Conservation (phyloP, 2,329 filamentous ascomycete genomes). For the Delphinella strobiligena region DNA sequence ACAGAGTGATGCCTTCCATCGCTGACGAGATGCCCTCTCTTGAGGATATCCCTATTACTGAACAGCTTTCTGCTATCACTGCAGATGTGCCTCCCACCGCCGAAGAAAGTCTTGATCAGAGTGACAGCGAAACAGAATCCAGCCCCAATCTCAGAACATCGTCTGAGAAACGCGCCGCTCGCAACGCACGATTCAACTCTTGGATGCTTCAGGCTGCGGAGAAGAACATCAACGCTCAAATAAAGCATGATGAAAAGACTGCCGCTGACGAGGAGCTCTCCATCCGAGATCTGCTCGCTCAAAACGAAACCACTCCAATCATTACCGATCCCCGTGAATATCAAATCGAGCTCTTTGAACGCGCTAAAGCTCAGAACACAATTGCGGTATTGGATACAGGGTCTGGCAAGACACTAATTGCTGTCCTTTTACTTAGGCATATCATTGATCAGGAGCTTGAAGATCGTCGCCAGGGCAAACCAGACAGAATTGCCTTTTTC, state of each 20-base stretch:
- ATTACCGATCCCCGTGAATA: constrained; percentile 78
- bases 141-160: not conserved
- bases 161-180: constrained; percentile 26
- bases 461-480: constrained; percentile 47
- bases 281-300: constrained; percentile 40
- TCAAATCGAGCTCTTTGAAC: constrained; percentile 81
- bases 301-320: constrained; percentile 42
- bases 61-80: no score
- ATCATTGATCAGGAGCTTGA: constrained; percentile 67
- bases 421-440: constrained; percentile 69
- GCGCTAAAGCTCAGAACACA: constrained; percentile 70
- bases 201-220: constrained; percentile 34
- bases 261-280: constrained; percentile 38
- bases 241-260: constrained; percentile 22
- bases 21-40: no score
- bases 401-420: constrained; percentile 93
- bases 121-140: constrained; percentile 2
- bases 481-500: constrained; percentile 67
- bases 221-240: constrained; percentile 27
- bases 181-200: constrained; percentile 29
- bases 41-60: no score
- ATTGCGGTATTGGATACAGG: constrained; percentile 95
- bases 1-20: no score
- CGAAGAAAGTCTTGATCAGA: constrained; percentile 2
- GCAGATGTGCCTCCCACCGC: not conserved